Conservation (phyloP, 441 rosid genomes). For the Pelargonium exstipulatum region DNA sequence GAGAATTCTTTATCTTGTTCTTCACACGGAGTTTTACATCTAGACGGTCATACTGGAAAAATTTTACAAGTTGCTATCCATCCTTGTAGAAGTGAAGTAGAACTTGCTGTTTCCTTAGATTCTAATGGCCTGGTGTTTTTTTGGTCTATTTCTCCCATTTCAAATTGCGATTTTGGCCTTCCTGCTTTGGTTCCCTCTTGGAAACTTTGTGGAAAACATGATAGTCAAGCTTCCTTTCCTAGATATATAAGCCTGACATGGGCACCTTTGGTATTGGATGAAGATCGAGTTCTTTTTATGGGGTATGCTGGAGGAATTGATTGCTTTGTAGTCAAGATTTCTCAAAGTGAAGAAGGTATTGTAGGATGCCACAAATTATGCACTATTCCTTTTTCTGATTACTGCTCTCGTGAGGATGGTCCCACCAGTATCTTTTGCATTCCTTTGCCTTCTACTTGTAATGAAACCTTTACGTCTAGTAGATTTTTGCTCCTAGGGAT, state of each 20-base stretch:
- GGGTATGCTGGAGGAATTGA: conserved; percentile 81
- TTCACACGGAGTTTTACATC: conserved; percentile 35
- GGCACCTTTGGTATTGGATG: conserved; percentile 62
- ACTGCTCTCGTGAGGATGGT: conserved; percentile 41
- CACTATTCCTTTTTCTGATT: conserved; percentile 58
- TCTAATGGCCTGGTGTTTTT: conserved; percentile 67
- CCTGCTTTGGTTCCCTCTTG: conserved; percentile 52
- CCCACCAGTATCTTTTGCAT: conserved; percentile 59
- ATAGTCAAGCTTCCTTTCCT: conserved; percentile 30
- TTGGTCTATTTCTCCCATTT: conserved; percentile 51
- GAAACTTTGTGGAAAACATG: conserved; percentile 60
- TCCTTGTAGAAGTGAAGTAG: conserved; percentile 47
- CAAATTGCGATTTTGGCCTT: conserved; percentile 38
- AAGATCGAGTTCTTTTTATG: conserved; percentile 56
- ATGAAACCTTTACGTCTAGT: conserved; percentile 39
- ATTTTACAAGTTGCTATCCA: conserved; percentile 61
- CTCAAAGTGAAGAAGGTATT: conserved; percentile 33
- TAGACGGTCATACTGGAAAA: conserved; percentile 64
- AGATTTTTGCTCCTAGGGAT: conserved; percentile 67
- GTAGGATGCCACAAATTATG: conserved; percentile 47
- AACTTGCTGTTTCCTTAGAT: conserved; percentile 73
- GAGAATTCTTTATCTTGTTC: conserved; percentile 33
- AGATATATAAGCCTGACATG: conserved; percentile 75
- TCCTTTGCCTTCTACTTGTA: conserved; percentile 51
- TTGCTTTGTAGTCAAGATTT: conserved; percentile 58